A percentile compares a stretch with the other conserved stretches of the same genome.
phyloP scores from a whole-genome alignment of 257 asterid genomes.

The Voacanga thouarsii region DNA sequence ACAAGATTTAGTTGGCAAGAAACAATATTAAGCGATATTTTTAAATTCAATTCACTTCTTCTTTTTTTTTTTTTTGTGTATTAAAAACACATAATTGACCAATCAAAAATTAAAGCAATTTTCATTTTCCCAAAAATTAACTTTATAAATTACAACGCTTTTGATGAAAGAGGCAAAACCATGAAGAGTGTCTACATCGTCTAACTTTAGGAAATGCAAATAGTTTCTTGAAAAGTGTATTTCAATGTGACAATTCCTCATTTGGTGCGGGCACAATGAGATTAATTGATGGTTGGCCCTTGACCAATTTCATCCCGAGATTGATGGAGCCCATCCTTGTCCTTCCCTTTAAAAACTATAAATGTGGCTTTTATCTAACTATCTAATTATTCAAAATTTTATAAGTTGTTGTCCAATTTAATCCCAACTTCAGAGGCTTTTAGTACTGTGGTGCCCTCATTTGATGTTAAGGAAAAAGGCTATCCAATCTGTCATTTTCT shows the following conservation, averaged over 20 bases:
- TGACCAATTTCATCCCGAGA: conserved; percentile 11
- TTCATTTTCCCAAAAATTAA: too few species aligned
- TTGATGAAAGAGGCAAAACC: neutral
- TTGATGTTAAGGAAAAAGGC: conserved; percentile 22
- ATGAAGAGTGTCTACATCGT: neutral
- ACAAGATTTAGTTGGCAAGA: too few species aligned
- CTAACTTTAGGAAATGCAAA: neutral
- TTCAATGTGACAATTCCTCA: conserved; percentile 11
- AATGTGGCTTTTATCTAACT: neutral
- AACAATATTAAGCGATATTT: too few species aligned
- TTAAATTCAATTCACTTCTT: too few species aligned
- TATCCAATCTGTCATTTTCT: conserved; percentile 46
- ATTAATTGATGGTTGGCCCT: neutral
- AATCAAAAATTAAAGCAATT: too few species aligned
- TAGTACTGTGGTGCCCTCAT: conserved; percentile 5
- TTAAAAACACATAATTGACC: too few species aligned
- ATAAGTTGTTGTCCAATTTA: conserved; percentile 10
- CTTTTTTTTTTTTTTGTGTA: too few species aligned
- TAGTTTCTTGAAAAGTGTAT: neutral
- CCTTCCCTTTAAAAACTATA: neutral
- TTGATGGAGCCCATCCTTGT: conserved; percentile 12
- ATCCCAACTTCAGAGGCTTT: conserved; percentile 3
- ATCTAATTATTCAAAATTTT: neutral
- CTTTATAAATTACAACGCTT: neutral
- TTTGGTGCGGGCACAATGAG: conserved; percentile 18